Evolutionary conservation across 768 basidiomycete genomes (phyloP).

Genomic region (Rhodosporidiobolus odoratus): DNA sequence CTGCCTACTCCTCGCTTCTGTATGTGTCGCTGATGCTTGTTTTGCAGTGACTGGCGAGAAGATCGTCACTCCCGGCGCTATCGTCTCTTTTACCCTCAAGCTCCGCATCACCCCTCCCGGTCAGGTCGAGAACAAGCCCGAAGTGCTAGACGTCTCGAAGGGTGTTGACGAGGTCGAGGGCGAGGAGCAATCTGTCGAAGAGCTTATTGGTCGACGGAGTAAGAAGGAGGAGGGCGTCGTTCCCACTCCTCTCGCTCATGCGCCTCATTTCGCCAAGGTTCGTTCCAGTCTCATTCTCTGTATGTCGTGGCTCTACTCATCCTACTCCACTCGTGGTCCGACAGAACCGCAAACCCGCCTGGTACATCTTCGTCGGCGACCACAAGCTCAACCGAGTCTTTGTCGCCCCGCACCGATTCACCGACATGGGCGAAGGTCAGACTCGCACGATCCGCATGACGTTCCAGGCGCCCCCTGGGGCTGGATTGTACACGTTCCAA

Average conservation of each 20-base stretch:
- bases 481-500: conserved; percentile 83
- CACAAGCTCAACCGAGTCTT: conserved; percentile 45
- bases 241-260: conserved; percentile 60
- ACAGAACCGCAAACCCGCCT: conserved; percentile 82
- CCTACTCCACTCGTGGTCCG: neutral
- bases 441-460: conserved; percentile 82
- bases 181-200: conserved; percentile 62
- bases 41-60: conserved; percentile 71
- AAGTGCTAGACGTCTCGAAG: conserved; percentile 45
- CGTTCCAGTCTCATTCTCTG: conserved; percentile 42
- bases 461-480: conserved; percentile 85
- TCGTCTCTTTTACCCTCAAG: conserved; percentile 80
- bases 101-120: conserved; percentile 64
- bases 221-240: conserved; percentile 50
- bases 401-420: conserved; percentile 46
- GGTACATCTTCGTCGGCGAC: conserved; percentile 59
- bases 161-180: conserved; percentile 47
- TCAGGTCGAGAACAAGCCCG: conserved; percentile 33
- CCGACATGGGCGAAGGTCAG: conserved; percentile 53
- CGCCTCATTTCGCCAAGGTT: conserved; percentile 86
- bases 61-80: conserved; percentile 75
- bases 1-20: neutral
- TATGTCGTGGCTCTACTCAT: neutral
- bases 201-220: conserved; percentile 61
- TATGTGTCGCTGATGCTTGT: neutral